Conservation (phyloP, 2,329 filamentous ascomycete genomes). For the Aspergillus ustus region DNA sequence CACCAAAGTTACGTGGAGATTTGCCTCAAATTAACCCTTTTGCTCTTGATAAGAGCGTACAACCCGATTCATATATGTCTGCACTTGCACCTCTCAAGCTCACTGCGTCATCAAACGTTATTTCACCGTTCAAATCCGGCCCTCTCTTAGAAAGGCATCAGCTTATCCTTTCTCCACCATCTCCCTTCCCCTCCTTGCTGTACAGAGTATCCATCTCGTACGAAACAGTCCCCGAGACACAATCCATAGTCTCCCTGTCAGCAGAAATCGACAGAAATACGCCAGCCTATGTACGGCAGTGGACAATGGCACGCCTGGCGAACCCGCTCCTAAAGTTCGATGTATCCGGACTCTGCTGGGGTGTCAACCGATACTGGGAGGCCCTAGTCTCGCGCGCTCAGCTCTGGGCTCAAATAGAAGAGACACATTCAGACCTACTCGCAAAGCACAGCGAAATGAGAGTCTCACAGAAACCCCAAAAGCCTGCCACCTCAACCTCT, state of each 20-base stretch:
- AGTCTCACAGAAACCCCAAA: neutral
- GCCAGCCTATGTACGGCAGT: constrained; percentile 34
- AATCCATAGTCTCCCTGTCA: constrained; percentile 39
- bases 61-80: constrained; percentile 71
- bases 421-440: constrained; percentile 28
- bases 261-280: constrained; percentile 25
- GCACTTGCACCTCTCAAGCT: constrained; percentile 72
- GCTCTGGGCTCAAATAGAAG: constrained; percentile 42
- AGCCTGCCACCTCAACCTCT: constrained; percentile 4
- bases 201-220: constrained; percentile 42
- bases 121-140: constrained; percentile 24
- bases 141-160: constrained; percentile 39
- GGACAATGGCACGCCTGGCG: constrained; percentile 41
- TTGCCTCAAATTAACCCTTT: constrained; percentile 63
- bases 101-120: constrained; percentile 33
- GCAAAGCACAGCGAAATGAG: constrained; percentile 3
- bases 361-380: constrained; percentile 49
- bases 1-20: constrained; percentile 39
- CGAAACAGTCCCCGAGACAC: constrained; percentile 40
- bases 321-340: constrained; percentile 43
- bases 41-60: constrained; percentile 54
- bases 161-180: constrained; percentile 40
- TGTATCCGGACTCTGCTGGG: constrained; percentile 48
- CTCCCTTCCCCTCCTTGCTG: constrained; percentile 39
- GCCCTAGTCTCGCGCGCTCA: constrained; percentile 41